Conservation (phyloP, 1,139 yeast species). For the Meyerozyma athensensis region DNA sequence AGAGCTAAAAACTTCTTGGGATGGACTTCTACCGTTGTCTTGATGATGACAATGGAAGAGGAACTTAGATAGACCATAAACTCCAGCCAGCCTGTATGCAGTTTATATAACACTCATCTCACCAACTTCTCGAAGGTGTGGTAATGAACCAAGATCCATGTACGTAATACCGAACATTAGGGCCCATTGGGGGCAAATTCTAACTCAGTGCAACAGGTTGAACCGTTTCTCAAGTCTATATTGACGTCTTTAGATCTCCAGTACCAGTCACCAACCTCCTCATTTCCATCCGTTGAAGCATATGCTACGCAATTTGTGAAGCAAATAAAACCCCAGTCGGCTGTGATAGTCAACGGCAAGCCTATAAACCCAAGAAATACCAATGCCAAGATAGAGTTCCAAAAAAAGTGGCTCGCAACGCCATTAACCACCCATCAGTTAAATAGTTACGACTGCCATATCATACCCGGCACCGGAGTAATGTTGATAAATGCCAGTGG, state of each 20-base stretch:
- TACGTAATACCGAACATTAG: not conserved
- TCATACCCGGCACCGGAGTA: slow-evolving; percentile 65
- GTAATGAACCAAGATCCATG: slow-evolving; percentile 4
- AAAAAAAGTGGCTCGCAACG: slow-evolving; percentile 58
- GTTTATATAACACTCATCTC: slow-evolving; percentile 1
- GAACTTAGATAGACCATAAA: not conserved
- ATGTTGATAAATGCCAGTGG: slow-evolving; percentile 52
- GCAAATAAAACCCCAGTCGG: slow-evolving; percentile 40
- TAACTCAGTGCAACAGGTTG: slow-evolving; percentile 37
- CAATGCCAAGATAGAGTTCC: slow-evolving; percentile 50
- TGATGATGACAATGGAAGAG: slow-evolving; percentile 75
- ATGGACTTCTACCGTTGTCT: slow-evolving; percentile 82
- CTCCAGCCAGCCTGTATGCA: not conserved
- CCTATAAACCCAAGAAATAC: slow-evolving; percentile 44
- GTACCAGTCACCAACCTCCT: slow-evolving; percentile 20
- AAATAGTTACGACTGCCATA: slow-evolving; percentile 60
- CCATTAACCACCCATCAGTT: slow-evolving; percentile 62
- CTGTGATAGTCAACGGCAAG: slow-evolving; percentile 59
- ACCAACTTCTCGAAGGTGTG: not conserved
- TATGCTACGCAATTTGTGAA: slow-evolving; percentile 50
- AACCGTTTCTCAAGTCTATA: slow-evolving; percentile 39
- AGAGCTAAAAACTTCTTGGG: slow-evolving; percentile 92
- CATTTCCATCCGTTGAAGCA: slow-evolving; percentile 37
- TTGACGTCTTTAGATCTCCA: slow-evolving; percentile 36
- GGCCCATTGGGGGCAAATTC: not conserved